phyloP scores from a whole-genome alignment of 1,284 basidiomycete species.

The Fistulinella cinereoalba region DNA sequence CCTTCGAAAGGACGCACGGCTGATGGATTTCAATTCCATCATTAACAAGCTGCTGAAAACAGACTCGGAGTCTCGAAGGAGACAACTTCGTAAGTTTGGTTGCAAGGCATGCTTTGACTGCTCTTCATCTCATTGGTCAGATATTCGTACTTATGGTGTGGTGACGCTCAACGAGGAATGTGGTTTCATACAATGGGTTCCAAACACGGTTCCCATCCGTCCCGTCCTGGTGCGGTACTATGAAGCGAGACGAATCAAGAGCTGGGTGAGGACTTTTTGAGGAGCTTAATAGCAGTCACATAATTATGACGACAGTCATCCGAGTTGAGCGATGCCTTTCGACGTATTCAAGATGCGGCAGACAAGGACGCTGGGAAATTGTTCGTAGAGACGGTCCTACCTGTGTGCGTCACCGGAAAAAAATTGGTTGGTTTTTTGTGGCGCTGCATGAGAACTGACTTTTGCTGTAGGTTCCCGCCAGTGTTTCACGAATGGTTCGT shows the following conservation, averaged over 20 bases:
- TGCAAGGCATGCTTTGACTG: background rate
- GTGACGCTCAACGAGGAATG: constrained; percentile 97
- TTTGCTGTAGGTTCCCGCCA: constrained; percentile 61
- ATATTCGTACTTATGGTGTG: constrained; percentile 94
- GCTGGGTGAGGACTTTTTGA: constrained; percentile 58
- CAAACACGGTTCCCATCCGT: constrained; percentile 86
- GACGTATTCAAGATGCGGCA: constrained; percentile 51
- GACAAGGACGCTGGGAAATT: constrained; percentile 55
- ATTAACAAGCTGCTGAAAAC: constrained; percentile 97
- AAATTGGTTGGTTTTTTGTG: no score
- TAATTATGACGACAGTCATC: constrained; percentile 27
- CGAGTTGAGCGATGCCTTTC: constrained; percentile 57
- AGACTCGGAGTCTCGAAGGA: constrained; percentile 87
- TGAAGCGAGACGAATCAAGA: constrained; percentile 53
- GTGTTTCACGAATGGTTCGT: constrained; percentile 99
- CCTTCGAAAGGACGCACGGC: constrained; percentile 91
- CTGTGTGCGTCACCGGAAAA: constrained; percentile 41
- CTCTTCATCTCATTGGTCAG: constrained; percentile 41
- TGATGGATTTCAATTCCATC: constrained; percentile 99
- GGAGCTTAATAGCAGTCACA: no score
- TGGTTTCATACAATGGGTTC: constrained; percentile 98
- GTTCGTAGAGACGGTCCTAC: constrained; percentile 64
- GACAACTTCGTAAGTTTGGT: constrained; percentile 73
- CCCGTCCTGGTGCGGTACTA: constrained; percentile 79
- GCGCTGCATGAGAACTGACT: background rate